Base-by-base conservation (phyloP, 768 basidiomycete species). In the Rhizopogon vesiculosus region DNA sequence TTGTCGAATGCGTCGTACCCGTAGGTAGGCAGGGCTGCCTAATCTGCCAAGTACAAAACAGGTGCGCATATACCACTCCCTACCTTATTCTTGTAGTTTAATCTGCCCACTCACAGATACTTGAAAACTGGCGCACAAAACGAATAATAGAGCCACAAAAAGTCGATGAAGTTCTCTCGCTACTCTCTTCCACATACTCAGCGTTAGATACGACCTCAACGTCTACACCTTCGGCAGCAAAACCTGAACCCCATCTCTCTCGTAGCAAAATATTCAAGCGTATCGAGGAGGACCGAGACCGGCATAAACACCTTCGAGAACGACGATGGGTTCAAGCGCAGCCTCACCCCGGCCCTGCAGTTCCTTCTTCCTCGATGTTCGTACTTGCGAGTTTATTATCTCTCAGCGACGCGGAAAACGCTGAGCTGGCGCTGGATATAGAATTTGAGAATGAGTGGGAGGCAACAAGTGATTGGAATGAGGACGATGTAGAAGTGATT, bases 401-500 rank as follows among this genome's bases (percentile, higher is more conserved):
- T 1, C 43, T 68, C 38, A 68, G 68, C 42, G 82, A 81, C 1
- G 79, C 78, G 43, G 80, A 82, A 41, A 66, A 67, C 5, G 55
- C 55, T 4, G 85, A 88, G 65, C 61, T 85, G 40, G 74, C 84
- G 18, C 72, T 87, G 43, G 91, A 91, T 61, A 87, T 92, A 54
- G 89, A 92, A 68, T 93, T 92, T 62, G 90, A 93, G 63, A 91
- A 91, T 58, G 89, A 89, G 58, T 92, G 91, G 89, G 91, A 92
- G 69, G 83, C 89, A 41, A 90, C 87, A 49, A 91, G 90, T 61
- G 89, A 91, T 71, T 92, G 90, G 89, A 92, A 92, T 68, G 90
- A 91, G 67, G 90, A 92, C 59, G 90, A 92, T 62, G 85, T 86
- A 2, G 89, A 92, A 56, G 87, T 86, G 3, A 82, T 82, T 18